Evolutionary conservation across 148 eudicot genomes (phyloP).

Genomic region (Rhododendron ovatum): DNA sequence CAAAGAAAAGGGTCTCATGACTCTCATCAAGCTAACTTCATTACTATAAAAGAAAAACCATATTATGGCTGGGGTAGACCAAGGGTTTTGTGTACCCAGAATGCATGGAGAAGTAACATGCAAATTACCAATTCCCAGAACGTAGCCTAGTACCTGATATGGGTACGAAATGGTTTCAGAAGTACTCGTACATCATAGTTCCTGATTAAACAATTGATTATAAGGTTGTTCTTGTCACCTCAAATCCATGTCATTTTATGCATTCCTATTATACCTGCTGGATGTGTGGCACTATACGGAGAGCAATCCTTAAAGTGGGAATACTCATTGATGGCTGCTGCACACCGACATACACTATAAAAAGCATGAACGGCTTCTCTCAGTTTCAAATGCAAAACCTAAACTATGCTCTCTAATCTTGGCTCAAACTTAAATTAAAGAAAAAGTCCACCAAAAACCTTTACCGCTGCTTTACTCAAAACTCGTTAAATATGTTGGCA

Average conservation of each 20-base stretch:
- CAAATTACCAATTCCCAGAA: background rate
- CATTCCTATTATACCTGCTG: background rate
- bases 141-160: background rate
- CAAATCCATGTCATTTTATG: background rate
- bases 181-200: background rate
- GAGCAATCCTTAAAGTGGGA: background rate
- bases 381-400: background rate
- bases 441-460: background rate
- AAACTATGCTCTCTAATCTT: background rate
- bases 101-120: background rate
- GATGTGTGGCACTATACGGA: background rate
- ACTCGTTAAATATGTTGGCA: background rate
- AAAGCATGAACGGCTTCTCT: background rate
- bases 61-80: background rate
- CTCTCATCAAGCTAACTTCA: background rate
- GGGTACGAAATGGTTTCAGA: background rate
- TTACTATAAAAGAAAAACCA: background rate
- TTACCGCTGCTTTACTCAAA: background rate
- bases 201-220: background rate
- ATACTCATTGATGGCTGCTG: background rate
- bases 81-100: background rate
- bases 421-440: background rate
- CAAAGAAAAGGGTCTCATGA: background rate
- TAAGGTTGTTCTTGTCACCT: background rate
- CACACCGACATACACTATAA: background rate